These are phyloP conservation scores for Kregervanrija pseudodelftensis DNA, from an alignment of 805 yeast genomes.

Conservation along the genomic window DNA sequence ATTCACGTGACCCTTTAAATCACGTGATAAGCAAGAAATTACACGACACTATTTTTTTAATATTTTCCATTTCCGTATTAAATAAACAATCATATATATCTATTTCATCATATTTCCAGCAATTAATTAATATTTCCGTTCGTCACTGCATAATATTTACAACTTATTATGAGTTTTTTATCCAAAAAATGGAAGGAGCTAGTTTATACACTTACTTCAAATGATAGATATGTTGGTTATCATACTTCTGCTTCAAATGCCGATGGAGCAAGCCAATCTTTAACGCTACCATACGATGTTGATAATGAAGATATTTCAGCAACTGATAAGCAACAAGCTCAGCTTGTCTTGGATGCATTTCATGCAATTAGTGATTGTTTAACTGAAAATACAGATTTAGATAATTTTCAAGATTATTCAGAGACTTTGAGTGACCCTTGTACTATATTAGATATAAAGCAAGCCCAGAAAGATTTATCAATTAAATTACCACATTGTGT, in stretches of 20 bases:
- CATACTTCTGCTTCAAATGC: constrained; percentile 25
- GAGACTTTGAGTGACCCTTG: constrained; percentile 55
- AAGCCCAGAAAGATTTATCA: constrained; percentile 72
- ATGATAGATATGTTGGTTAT: constrained; percentile 65
- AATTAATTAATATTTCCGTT: too few relatives aligned
- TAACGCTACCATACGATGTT: constrained; percentile 19
- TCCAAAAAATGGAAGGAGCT: constrained; percentile 46
- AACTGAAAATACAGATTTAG: constrained; percentile 52
- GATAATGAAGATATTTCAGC: constrained; percentile 1
- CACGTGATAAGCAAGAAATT: too few relatives aligned
- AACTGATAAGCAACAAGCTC: constrained; percentile 9
- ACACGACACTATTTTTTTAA: too few relatives aligned
- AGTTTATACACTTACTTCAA: constrained; percentile 56
- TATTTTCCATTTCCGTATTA: too few relatives aligned
- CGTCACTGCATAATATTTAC: background rate
- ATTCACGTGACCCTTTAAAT: too few relatives aligned
- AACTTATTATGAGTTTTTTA: constrained; percentile 7
- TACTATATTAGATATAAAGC: constrained; percentile 63
- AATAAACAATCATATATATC: too few relatives aligned
- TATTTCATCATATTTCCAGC: too few relatives aligned
- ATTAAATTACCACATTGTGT: constrained; percentile 70
- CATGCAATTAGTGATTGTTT: constrained; percentile 70
- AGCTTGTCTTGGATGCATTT: constrained; percentile 8
- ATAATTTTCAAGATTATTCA: constrained; percentile 61
- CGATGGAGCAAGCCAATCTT: constrained; percentile 2